Base-by-base conservation (phyloP, 2,329 filamentous ascomycete genomes). In the Hirsutella rhossiliensis region DNA sequence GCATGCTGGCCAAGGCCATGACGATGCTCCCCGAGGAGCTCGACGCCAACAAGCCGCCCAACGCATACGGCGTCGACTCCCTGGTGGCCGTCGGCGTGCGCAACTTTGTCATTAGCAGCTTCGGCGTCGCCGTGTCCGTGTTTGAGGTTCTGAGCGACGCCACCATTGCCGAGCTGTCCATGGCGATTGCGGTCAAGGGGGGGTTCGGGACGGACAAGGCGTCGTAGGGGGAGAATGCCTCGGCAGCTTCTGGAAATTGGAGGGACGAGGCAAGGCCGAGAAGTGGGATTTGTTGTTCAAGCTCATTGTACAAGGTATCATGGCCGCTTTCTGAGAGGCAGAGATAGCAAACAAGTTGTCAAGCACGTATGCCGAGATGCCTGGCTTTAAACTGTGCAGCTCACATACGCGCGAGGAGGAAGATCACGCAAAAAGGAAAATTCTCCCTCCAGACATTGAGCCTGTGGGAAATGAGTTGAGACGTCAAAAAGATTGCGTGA, bases 31-130 rank as follows among this genome's bases (percentile, higher is more conserved):
- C 61, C 0, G 63, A 64, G 40, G 68, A 71, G 41, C 62, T 73
- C n/a, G 66, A 73, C 47, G 52, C 57, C 31, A 54, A 55, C 29
- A 62, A 60, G 44, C 55, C 66, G 2, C 62, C 66, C 4, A 63
- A 59, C 29, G 65, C 63, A 4, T 75, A 74, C 46, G 72, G 72
- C 1, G 66, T 75, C 7, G 72, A 76, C 55, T 73, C 69, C 0
- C 60, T 76, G 8, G 67, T 73, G 5, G 71, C 71, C 1, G 68
- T 75, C n/a, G 68, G 67, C 11, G 57, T 74, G 8, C 63, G 71
- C n/a, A 73, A 66, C 49, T 75, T 71, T 70, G 63, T 75, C 5
- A 56, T 63, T 2, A 59, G 62, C 41, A 66, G 67, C 48, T 67
- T 67, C 15, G 60, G 61, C 3, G 66, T 66, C 1, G 61, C 69